Conservation (phyloP, 495 filamentous ascomycete genomes). For the Parathielavia hyrcaniae region DNA sequence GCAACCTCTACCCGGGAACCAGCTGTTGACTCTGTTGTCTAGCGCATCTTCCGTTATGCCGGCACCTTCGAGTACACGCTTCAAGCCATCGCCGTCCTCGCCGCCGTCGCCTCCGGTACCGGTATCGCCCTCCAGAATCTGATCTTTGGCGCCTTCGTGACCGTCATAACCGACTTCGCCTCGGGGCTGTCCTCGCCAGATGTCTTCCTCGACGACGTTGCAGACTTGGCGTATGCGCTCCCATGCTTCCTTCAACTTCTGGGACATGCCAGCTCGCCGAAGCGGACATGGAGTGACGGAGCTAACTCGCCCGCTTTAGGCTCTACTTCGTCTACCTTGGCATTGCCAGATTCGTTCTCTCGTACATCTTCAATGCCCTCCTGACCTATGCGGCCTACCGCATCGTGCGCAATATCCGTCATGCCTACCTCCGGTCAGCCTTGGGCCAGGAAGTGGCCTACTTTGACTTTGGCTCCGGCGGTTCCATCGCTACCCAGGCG, state of each 20-base stretch:
- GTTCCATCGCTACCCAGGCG: slow-evolving; percentile 82
- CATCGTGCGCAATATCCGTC: slow-evolving; percentile 33
- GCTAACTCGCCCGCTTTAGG: neutral
- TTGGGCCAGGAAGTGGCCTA: slow-evolving; percentile 57
- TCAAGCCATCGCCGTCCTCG: slow-evolving; percentile 16
- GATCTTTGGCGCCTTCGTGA: slow-evolving; percentile 33
- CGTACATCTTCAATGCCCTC: slow-evolving; percentile 37
- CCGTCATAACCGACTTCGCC: slow-evolving; percentile 24
- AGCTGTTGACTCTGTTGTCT: neutral
- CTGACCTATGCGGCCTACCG: slow-evolving; percentile 23
- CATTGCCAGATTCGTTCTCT: slow-evolving; percentile 44
- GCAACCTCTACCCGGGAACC: neutral
- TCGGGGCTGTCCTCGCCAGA: slow-evolving; percentile 1
- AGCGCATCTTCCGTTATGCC: slow-evolving; percentile 26
- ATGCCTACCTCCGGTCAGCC: slow-evolving; percentile 33
- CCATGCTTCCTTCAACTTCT: neutral
- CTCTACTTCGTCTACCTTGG: slow-evolving; percentile 52
- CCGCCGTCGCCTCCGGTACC: slow-evolving; percentile 30
- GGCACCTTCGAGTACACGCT: slow-evolving; percentile 17
- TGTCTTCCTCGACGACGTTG: slow-evolving; percentile 16
- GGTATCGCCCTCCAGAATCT: slow-evolving; percentile 36
- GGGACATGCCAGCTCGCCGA: too few relatives aligned
- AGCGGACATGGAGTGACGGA: too few relatives aligned
- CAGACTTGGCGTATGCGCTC: slow-evolving; percentile 16
- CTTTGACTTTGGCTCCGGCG: slow-evolving; percentile 78